Evolutionary conservation across 164 flowering plant genomes (phyloP).

Genomic region (Magnolia officinalis): DNA sequence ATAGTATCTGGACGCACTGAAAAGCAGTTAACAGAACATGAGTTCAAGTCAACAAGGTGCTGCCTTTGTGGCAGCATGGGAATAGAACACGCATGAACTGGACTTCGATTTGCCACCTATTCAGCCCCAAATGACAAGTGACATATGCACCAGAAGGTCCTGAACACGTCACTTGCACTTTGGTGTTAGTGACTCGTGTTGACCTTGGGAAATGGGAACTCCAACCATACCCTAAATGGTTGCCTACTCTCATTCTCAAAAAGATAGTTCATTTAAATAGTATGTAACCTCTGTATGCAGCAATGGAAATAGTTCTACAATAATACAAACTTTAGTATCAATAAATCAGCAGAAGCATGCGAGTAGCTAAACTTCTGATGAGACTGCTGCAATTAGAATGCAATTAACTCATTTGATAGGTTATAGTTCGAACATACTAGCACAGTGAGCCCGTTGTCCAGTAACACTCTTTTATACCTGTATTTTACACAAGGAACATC

Average conservation of each 20-base stretch:
- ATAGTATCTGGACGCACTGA: too few relatives aligned
- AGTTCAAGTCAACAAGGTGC: too few relatives aligned
- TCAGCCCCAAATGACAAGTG: too few relatives aligned
- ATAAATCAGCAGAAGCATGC: constrained; percentile 2
- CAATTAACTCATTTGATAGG: background rate
- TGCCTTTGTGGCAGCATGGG: too few relatives aligned
- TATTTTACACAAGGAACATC: constrained; percentile 2
- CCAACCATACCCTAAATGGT: background rate
- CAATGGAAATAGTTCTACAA: too few relatives aligned
- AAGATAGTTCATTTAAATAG: too few relatives aligned
- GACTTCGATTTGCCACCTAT: too few relatives aligned
- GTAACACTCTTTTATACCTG: constrained; percentile 68
- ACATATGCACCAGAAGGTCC: too few relatives aligned
- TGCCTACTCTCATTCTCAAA: too few relatives aligned
- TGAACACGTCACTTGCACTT: background rate
- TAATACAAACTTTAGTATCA: background rate
- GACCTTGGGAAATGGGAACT: background rate
- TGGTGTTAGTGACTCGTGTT: background rate
- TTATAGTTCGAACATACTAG: constrained; percentile 36
- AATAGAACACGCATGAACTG: too few relatives aligned
- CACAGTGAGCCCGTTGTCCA: constrained; percentile 76
- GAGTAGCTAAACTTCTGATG: background rate
- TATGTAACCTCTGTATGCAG: too few relatives aligned
- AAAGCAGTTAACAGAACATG: too few relatives aligned
- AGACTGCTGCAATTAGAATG: background rate